Conservation (phyloP, 306 rosid genomes). For the Acmispon strigosus region DNA sequence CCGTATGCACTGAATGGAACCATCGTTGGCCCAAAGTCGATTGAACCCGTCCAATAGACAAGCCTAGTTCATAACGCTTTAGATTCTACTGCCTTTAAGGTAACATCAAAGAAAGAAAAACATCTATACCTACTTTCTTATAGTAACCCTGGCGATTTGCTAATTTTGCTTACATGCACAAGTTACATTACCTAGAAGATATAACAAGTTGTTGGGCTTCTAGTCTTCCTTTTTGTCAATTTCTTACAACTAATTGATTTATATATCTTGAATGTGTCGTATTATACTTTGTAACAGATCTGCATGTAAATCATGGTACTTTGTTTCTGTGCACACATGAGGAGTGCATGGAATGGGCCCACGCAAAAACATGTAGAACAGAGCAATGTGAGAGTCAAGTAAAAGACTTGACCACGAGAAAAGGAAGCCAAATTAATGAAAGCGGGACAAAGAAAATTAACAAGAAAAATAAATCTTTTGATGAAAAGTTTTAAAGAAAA, state of each 20-base stretch:
- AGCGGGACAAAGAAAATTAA: not conserved
- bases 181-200: not conserved
- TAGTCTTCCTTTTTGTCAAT: slow-evolving; percentile 5
- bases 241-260: not conserved
- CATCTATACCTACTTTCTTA: too few relatives aligned
- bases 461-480: not conserved
- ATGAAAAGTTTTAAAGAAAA: not conserved
- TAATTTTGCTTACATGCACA: too few relatives aligned
- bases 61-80: too few relatives aligned
- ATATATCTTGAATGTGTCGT: not conserved
- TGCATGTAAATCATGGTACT: slow-evolving; percentile 18
- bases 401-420: too few relatives aligned
- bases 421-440: not conserved
- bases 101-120: too few relatives aligned
- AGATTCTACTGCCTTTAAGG: too few relatives aligned
- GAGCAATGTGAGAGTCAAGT: not conserved
- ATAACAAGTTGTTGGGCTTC: not conserved
- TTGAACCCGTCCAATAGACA: too few relatives aligned
- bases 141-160: too few relatives aligned
- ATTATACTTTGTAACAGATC: slow-evolving; percentile 6
- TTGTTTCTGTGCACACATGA: slow-evolving; percentile 18
- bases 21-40: too few relatives aligned
- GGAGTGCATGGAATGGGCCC: slow-evolving; percentile 23
- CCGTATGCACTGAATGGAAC: too few relatives aligned
- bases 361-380: not conserved